A percentile compares a stretch with the other conserved stretches of the same genome.
These are phyloP conservation scores for Monascus ruber DNA, from an alignment of 2,329 filamentous ascomycete genomes.

Conservation along the genomic window DNA sequence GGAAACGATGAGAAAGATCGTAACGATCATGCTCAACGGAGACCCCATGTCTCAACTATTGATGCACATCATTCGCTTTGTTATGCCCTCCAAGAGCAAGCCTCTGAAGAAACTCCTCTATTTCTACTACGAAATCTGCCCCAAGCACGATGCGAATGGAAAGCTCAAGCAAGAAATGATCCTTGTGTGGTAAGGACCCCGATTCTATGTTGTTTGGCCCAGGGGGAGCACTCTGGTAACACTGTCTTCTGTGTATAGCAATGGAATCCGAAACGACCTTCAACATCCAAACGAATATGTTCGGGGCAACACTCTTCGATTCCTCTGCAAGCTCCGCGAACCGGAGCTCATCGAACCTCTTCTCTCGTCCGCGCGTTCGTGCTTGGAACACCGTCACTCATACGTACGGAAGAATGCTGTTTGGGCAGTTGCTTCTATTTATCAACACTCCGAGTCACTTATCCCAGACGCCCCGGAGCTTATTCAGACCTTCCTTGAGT, in stretches of 20 bases:
- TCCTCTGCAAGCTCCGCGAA: conserved; percentile 91
- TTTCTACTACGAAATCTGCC: conserved; percentile 98
- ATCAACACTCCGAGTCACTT: conserved; percentile 75
- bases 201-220: conserved; percentile 1
- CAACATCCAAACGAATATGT: conserved; percentile 98
- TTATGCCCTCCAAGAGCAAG: conserved; percentile 98
- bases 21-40: conserved; percentile 96
- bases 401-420: conserved; percentile 98
- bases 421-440: conserved; percentile 87
- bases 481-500: conserved; percentile 76
- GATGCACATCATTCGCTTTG: conserved; percentile 99
- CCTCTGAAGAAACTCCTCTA: conserved; percentile 94
- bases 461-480: conserved; percentile 95
- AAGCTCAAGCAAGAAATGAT: conserved; percentile 99
- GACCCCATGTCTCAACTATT: conserved; percentile 89
- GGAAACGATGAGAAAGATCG: conserved; percentile 91
- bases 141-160: conserved; percentile 80
- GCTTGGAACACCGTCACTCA: conserved; percentile 89
- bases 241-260: conserved; percentile 44
- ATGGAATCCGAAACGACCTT: conserved; percentile 93
- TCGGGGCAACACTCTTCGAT: conserved; percentile 92
- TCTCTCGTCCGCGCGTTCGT: conserved; percentile 80
- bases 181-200: conserved; percentile 67
- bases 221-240: conserved; percentile 7
- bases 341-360: conserved; percentile 92